These are phyloP conservation scores for Monosporascus sp. DNA, from an alignment of 2,329 filamentous ascomycete genomes.

Conservation along the genomic window DNA sequence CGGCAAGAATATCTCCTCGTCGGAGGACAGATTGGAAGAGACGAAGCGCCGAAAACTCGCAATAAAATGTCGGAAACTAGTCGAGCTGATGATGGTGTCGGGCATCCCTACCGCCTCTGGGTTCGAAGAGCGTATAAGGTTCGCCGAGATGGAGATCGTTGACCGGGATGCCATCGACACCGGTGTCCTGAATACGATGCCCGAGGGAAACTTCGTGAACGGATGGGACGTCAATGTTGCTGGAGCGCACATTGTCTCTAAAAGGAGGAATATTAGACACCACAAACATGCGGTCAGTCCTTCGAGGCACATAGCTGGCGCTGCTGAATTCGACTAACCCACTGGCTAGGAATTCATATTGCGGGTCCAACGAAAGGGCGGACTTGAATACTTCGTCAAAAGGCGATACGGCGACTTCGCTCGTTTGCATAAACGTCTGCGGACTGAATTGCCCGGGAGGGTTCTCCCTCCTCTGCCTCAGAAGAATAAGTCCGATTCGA, in stretches of 20 bases:
- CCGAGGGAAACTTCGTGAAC: slow-evolving; percentile 87
- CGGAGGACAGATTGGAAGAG: slow-evolving; percentile 91
- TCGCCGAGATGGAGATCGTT: slow-evolving; percentile 94
- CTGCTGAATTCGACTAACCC: slow-evolving; percentile 6
- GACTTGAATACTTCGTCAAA: slow-evolving; percentile 73
- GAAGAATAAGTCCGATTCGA: slow-evolving; percentile 82
- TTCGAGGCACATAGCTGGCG: not conserved
- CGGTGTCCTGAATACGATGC: slow-evolving; percentile 78
- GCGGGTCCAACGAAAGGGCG: slow-evolving; percentile 72
- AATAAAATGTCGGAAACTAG: slow-evolving; percentile 87
- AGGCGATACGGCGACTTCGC: slow-evolving; percentile 86
- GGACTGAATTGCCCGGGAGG: slow-evolving; percentile 84
- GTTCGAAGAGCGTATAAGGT: slow-evolving; percentile 94
- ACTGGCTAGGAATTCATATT: slow-evolving; percentile 73
- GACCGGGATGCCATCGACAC: slow-evolving; percentile 90
- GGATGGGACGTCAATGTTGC: slow-evolving; percentile 97
- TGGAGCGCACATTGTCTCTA: slow-evolving; percentile 71
- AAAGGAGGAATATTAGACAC: slow-evolving; percentile 81
- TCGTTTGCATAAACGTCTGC: slow-evolving; percentile 71
- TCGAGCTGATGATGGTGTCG: slow-evolving; percentile 99
- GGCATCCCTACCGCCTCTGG: slow-evolving; percentile 92
- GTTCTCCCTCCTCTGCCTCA: slow-evolving; percentile 79
- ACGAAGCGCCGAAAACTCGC: slow-evolving; percentile 92
- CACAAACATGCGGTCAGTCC: slow-evolving; percentile 80
- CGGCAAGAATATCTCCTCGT: slow-evolving; percentile 93